Evolutionary conservation across 2,329 filamentous ascomycete species (phyloP).

Genomic region (Bimuria novae-zelandiae): DNA sequence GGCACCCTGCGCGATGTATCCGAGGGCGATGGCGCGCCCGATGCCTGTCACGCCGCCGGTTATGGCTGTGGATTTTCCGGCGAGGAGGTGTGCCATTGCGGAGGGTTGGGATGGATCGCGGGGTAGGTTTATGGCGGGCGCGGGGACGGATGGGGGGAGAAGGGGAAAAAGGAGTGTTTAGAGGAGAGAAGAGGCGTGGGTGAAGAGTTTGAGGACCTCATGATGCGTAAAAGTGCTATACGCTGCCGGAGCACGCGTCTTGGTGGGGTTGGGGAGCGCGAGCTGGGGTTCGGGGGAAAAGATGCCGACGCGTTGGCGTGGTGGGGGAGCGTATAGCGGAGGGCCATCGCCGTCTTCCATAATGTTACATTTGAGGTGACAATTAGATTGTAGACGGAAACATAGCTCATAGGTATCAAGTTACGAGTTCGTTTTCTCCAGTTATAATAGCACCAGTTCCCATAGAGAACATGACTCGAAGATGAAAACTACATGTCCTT

Average conservation of each 20-base stretch:
- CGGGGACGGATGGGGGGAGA: not conserved
- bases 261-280: conserved; percentile 4
- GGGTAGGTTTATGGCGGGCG: not conserved
- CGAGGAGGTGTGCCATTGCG: too few species aligned
- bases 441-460: too few species aligned
- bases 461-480: too few species aligned
- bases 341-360: too few species aligned
- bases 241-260: conserved; percentile 7
- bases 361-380: too few species aligned
- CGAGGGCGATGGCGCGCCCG: conserved; percentile 80
- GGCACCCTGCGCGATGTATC: conserved; percentile 77
- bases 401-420: too few species aligned
- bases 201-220: conserved; percentile 1
- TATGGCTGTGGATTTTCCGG: conserved; percentile 79
- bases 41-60: conserved; percentile 88
- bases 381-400: too few species aligned
- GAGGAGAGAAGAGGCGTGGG: not conserved
- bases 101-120: not conserved
- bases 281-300: conserved; percentile 9
- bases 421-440: too few species aligned
- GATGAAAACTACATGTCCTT: too few species aligned
- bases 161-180: too few species aligned
- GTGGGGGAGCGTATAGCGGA: not conserved
- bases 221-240: conserved; percentile 1
- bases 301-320: not conserved